phyloP scores from a whole-genome alignment of 495 filamentous ascomycete genomes.

The Penicillium riverlandense region DNA sequence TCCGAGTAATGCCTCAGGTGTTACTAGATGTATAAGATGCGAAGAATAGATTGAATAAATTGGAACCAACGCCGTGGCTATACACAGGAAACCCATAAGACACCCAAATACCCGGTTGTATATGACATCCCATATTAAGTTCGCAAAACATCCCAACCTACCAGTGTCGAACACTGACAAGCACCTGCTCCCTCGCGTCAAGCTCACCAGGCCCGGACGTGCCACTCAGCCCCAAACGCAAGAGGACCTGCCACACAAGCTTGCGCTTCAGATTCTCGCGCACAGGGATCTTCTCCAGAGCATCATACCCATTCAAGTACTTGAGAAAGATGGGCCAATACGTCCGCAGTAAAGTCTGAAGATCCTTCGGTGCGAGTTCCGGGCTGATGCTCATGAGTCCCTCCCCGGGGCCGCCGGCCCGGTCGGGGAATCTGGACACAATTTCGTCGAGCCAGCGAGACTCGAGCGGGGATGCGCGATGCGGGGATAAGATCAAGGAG shows the following conservation, averaged over 20 bases:
- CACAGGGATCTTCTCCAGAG: constrained; percentile 78
- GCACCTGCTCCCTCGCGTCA: constrained; percentile 31
- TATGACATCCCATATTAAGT: not conserved
- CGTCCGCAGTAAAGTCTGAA: constrained; percentile 44
- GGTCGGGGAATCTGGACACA: constrained; percentile 46
- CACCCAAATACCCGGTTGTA: not conserved
- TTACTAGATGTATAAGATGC: not conserved
- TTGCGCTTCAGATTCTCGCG: constrained; percentile 81
- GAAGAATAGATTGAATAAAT: not conserved
- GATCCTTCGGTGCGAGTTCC: constrained; percentile 26
- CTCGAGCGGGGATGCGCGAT: constrained; percentile 52
- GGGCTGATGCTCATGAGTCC: constrained; percentile 2
- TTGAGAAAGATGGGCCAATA: constrained; percentile 53
- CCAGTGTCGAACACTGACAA: constrained; percentile 41
- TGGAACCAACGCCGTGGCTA: no score
- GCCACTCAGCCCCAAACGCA: constrained; percentile 30
- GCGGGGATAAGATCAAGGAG: constrained; percentile 46
- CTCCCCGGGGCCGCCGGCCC: constrained; percentile 10
- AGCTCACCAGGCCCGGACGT: constrained; percentile 22
- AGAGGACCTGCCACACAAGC: constrained; percentile 61
- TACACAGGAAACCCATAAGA: not conserved
- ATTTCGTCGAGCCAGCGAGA: constrained; percentile 70
- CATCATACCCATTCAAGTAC: constrained; percentile 83
- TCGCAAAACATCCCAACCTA: constrained; percentile 7
- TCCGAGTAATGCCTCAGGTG: not conserved